Percentiles rank a stretch among this genome's conserved stretches.
These are phyloP conservation scores for Malania oleifera DNA, from an alignment of 164 flowering plant species.

Conservation along the genomic window DNA sequence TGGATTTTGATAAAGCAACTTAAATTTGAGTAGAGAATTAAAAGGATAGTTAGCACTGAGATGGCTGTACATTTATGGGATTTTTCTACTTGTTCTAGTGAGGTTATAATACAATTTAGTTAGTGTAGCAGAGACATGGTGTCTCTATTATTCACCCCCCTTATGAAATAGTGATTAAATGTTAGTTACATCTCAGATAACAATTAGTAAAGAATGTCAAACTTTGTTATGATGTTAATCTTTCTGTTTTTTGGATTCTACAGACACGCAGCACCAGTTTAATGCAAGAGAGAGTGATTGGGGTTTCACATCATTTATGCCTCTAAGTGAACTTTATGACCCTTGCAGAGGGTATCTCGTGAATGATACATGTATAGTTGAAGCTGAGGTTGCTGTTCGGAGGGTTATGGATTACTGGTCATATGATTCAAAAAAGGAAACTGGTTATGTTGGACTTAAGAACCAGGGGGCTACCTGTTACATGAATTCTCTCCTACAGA, in stretches of 20 bases:
- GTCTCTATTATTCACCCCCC: too few relatives aligned
- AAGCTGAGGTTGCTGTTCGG: slow-evolving; percentile 84
- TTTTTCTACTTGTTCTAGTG: neutral
- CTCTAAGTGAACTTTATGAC: slow-evolving; percentile 78
- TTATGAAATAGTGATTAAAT: too few relatives aligned
- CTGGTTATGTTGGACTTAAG: slow-evolving; percentile 91
- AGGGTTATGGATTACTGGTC: slow-evolving; percentile 72
- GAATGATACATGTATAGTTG: slow-evolving; percentile 61
- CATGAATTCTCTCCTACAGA: slow-evolving; percentile 92
- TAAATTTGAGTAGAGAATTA: too few relatives aligned
- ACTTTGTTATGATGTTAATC: too few relatives aligned
- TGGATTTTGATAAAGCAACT: too few relatives aligned
- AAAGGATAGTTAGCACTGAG: too few relatives aligned
- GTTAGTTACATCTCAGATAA: too few relatives aligned
- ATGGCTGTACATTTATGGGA: too few relatives aligned
- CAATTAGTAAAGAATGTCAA: too few relatives aligned
- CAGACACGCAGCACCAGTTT: slow-evolving; percentile 90
- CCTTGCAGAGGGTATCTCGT: slow-evolving; percentile 67
- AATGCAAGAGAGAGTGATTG: slow-evolving; percentile 86
- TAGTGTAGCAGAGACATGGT: too few relatives aligned
- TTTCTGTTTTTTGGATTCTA: slow-evolving; percentile 8
- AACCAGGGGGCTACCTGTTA: slow-evolving; percentile 99
- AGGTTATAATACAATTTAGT: neutral
- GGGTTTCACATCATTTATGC: slow-evolving; percentile 96
- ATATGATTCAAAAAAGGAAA: slow-evolving; percentile 92